Evolutionary conservation across 768 basidiomycete species (phyloP), one percentile per base, ranked within the genome.

Genomic region (Floccularia luteovirens): DNA sequence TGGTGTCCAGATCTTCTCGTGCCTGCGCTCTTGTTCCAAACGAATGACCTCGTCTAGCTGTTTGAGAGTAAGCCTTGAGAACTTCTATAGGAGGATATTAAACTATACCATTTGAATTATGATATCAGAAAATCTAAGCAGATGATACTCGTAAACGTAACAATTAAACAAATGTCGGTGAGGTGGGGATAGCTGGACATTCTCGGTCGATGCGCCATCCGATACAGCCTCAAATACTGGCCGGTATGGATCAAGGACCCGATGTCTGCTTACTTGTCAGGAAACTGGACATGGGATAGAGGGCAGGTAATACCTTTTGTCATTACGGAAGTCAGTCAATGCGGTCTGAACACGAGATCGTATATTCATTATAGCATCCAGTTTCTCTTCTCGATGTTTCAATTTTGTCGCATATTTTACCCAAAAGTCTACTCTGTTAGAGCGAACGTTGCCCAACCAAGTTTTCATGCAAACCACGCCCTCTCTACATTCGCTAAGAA

Each of bases 131-230:
- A 69, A 58, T 37, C 65, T 67, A 17, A 68, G 59, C 22, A 72
- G 51, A 46, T 72, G 73, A 46, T 72, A 74, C 41, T 89, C 82
- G 53, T 83, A 87, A 21, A 83, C 72, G 48, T 80, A 88, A 36
- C 79, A 82, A 41, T 84, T 64, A 48, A 89, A 89, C 5, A 89
- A 61, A 52, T 79, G 76, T 28, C 78, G 74, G 56, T 87, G 84
- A 0, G 78, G 73, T 0, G 75, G 77, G 10, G 67, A 58, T 5
- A 72, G 69, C n/a, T 58, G 44, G n/a, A n/a, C n/a, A 11, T 57
- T 53, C n/a, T 57, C 57, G 2, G 45, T 49, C 1, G 46, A 48
- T 11, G 47, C 43, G 28, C 39, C 38, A 12, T 46, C 48, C 41
- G 21, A 40, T 44, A 12, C 45, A 38, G 32, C 48, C 23, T 71